A percentile compares a stretch with the other conserved stretches of the same genome.
These are phyloP conservation scores for Gynandropsis gynandra DNA, from an alignment of 345 rosid genomes.

Conservation along the genomic window DNA sequence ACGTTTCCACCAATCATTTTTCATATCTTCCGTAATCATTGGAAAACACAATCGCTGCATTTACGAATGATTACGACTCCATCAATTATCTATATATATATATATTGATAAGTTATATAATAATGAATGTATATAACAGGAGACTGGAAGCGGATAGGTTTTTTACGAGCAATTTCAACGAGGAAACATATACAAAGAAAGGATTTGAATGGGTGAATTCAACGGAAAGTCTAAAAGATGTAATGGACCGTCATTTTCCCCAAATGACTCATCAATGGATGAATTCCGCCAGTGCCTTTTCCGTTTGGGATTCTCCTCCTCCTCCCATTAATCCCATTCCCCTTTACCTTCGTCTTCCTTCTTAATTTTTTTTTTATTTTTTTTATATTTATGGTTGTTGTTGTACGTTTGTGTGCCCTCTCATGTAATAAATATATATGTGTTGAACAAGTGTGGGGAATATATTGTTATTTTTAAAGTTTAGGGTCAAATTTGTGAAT, in stretches of 20 bases:
- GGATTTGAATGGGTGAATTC: conserved; percentile 54
- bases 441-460: too few relatives aligned
- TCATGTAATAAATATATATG: neutral
- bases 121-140: too few relatives aligned
- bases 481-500: too few relatives aligned
- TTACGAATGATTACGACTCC: too few relatives aligned
- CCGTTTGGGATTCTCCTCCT: conserved; percentile 51
- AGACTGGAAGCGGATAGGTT: conserved; percentile 56
- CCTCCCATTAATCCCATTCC: conserved; percentile 30
- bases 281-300: conserved; percentile 52
- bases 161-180: conserved; percentile 46
- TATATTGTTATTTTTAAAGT: too few relatives aligned
- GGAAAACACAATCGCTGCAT: too few relatives aligned
- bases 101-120: too few relatives aligned
- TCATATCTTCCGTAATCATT: too few relatives aligned
- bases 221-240: conserved; percentile 44
- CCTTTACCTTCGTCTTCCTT: conserved; percentile 40
- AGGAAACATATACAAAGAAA: conserved; percentile 41
- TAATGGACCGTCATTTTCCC: conserved; percentile 48
- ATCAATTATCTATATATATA: too few relatives aligned
- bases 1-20: too few relatives aligned
- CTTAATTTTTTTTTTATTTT: conserved; percentile 17
- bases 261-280: conserved; percentile 42
- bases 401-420: neutral
- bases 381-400: too few relatives aligned